Evolutionary conservation across 768 basidiomycete genomes (phyloP), one percentile per base, ranked within the genome.

Genomic region (Psilocybe tampanensis): DNA sequence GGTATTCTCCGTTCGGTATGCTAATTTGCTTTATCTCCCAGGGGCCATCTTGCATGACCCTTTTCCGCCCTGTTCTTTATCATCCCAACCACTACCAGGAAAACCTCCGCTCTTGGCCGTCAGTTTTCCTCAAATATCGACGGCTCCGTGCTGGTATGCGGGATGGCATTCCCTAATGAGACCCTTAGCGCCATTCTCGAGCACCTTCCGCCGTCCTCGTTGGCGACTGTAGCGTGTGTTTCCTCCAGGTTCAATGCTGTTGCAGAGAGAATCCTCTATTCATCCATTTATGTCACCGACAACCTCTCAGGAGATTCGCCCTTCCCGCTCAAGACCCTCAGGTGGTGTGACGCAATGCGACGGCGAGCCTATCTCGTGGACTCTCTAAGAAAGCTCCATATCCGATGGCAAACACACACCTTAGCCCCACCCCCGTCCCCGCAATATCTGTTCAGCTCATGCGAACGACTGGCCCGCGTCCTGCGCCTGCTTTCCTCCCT

Each of bases 241-340:
- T 85, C 80, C n/a, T 74, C 66, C 44, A 70, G 70, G 11, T 79
- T 77, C 66, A 77, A 75, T 65, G 80, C 75, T 32, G 79, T 86
- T 34, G 84, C 84, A 2, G 86, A 86, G 67, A 81, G 81, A 54
- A 64, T 83, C 19, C 80, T 88, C 33, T 87, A 88, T 66, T 69
- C 84, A 11, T 75, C 76, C 50, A 73, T 86, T 58, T 61, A 62
- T 58, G 76, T 88, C 59, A 70, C 67, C 52, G 86, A 88, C 61
- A 55, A 65, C 23, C 67, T 86, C 49, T 74, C 78, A 5, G 69
- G 71, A 45, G 61, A 75, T 12, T 73, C 76, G 4, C 76, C 78
- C 19, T 55, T 69, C 12, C 81, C 78, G 2, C 66, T 65, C 58
- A 74, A 69, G 44, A 85, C 84, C 0, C 66, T 78, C 2, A 70